These are phyloP conservation scores for Acer saccharum DNA, from an alignment of 345 rosid species.

Conservation along the genomic window DNA sequence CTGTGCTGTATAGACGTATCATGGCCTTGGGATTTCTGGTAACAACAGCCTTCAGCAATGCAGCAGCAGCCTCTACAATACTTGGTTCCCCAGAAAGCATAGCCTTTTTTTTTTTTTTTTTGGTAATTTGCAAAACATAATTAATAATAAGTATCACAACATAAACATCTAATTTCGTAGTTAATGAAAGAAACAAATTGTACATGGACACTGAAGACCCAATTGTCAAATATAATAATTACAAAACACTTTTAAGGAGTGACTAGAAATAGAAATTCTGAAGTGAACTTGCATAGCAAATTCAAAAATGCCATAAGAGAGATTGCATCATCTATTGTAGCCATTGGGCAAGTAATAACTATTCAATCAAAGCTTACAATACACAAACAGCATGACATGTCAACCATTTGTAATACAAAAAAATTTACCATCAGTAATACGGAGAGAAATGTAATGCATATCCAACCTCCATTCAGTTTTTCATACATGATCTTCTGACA, in stretches of 20 bases:
- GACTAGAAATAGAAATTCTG: not conserved
- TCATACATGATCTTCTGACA: not conserved
- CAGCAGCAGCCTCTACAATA: conserved; percentile 94
- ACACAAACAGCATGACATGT: not conserved
- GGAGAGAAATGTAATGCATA: not conserved
- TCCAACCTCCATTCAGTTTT: not conserved
- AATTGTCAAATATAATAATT: not conserved
- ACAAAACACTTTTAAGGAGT: not conserved
- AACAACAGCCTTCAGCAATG: conserved; percentile 88
- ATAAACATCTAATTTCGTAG: conserved; percentile 7
- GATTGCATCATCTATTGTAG: not conserved
- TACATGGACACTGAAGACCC: not conserved
- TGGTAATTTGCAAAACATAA: conserved; percentile 16
- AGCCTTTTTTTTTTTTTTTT: conserved; percentile 49
- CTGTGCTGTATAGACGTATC: conserved; percentile 94
- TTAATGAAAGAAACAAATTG: conserved; percentile 10
- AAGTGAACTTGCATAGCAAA: not conserved
- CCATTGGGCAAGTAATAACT: not conserved
- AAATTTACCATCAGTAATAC: not conserved
- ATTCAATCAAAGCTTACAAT: not conserved
- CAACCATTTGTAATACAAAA: not conserved
- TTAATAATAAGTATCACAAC: conserved; percentile 8
- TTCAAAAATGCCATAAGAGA: not conserved
- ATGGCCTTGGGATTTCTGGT: conserved; percentile 99
- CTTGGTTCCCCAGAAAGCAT: conserved; percentile 97